Conservation (phyloP, 768 basidiomycete genomes). For the Coprinopsis strossmayeri region DNA sequence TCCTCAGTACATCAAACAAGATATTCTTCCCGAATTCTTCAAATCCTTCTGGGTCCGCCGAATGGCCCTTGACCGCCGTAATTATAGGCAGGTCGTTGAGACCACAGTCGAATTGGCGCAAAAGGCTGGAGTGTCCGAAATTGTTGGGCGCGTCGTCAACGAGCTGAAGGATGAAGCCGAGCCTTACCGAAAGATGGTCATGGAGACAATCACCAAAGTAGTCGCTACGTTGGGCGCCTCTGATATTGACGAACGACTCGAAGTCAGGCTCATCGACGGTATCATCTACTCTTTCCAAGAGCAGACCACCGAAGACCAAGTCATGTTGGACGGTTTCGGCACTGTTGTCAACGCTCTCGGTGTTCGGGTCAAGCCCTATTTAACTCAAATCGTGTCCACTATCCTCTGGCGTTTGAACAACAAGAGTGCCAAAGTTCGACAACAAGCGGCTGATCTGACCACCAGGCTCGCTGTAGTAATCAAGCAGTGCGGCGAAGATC, state of each 20-base stretch:
- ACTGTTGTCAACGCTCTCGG: slow-evolving; percentile 96
- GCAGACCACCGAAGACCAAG: slow-evolving; percentile 97
- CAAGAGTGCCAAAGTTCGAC: slow-evolving; percentile 98
- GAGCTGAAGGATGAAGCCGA: slow-evolving; percentile 89
- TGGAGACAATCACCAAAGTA: slow-evolving; percentile 99
- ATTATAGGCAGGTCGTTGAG: slow-evolving; percentile 96
- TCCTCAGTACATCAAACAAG: slow-evolving; percentile 91
- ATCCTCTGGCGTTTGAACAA: slow-evolving; percentile 99
- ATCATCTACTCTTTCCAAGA: slow-evolving; percentile 99
- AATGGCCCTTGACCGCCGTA: slow-evolving; percentile 95
- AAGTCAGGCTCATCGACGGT: slow-evolving; percentile 91
- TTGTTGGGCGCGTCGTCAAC: slow-evolving; percentile 83
- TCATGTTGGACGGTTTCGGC: slow-evolving; percentile 98
- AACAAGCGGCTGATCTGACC: slow-evolving; percentile 98
- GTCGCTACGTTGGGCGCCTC: slow-evolving; percentile 91
- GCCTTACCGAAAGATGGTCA: slow-evolving; percentile 97
- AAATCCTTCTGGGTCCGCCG: slow-evolving; percentile 98
- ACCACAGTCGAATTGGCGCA: slow-evolving; percentile 98
- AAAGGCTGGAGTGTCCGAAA: slow-evolving; percentile 94
- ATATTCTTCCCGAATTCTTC: slow-evolving; percentile 99
- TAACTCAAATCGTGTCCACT: slow-evolving; percentile 97
- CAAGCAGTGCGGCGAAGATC: slow-evolving; percentile 98
- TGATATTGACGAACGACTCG: slow-evolving; percentile 93
- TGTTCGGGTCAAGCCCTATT: slow-evolving; percentile 95
- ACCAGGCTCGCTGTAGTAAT: slow-evolving; percentile 95